A percentile compares a stretch with the other conserved stretches of the same genome.
Conservation (phyloP, 257 asterid species). For the Anisodus tanguticus region DNA sequence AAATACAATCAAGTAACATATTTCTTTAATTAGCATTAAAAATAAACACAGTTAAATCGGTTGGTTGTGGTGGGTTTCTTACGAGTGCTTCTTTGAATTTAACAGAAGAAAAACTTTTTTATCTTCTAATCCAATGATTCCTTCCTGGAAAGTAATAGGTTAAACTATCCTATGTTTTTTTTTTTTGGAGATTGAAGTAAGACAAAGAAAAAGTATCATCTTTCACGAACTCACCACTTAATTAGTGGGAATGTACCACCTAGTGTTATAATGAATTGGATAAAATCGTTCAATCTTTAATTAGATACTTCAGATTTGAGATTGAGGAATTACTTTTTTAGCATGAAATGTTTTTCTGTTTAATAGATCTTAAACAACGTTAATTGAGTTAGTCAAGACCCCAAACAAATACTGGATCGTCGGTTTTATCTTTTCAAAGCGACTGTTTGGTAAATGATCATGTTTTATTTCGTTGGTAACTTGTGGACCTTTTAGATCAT, state of each 20-base stretch:
- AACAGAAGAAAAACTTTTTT: neutral
- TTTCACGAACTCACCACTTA: no score
- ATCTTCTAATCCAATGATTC: neutral
- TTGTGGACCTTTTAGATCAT: neutral
- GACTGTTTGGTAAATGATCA: neutral
- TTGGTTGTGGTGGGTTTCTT: neutral
- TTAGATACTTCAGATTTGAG: no score
- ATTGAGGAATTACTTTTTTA: no score
- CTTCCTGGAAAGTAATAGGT: neutral
- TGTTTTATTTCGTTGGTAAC: no score
- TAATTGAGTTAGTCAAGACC: neutral
- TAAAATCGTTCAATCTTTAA: no score
- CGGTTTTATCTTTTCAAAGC: no score
- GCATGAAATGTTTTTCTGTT: no score
- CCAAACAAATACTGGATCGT: no score
- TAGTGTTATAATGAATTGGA: no score
- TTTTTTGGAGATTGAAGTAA: neutral
- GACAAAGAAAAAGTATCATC: neutral
- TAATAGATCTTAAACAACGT: neutral
- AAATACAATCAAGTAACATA: no score
- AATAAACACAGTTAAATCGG: neutral
- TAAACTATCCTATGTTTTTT: neutral
- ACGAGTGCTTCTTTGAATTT: neutral
- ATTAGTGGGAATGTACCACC: no score
- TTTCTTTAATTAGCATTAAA: neutral